Conservation (phyloP, 768 basidiomycete species). For the Suillus lakei region DNA sequence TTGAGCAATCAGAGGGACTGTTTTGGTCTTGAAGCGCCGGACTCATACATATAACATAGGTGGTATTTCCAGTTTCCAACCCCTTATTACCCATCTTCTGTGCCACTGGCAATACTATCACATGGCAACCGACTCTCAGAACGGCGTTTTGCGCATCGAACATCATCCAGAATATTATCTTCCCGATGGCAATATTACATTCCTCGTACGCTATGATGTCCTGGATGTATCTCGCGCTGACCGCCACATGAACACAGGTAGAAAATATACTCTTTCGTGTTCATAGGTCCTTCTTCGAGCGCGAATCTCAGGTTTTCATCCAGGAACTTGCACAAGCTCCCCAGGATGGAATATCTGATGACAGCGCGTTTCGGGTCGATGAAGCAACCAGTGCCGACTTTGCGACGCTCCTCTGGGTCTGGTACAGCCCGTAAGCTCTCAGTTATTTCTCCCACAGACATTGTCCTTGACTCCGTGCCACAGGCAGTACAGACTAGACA, state of each 20-base stretch:
- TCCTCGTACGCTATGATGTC: conserved; percentile 47
- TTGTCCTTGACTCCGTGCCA: neutral
- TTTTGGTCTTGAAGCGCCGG: neutral
- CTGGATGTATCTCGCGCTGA: neutral
- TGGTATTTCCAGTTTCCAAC: neutral
- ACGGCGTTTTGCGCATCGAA: neutral
- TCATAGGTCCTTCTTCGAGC: conserved; percentile 42
- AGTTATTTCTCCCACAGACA: neutral
- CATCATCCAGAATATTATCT: conserved; percentile 51
- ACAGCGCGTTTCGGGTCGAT: conserved; percentile 21
- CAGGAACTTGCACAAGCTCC: conserved; percentile 22
- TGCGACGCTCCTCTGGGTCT: conserved; percentile 54
- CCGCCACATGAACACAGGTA: conserved; percentile 30
- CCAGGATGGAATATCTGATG: neutral
- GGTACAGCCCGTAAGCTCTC: conserved; percentile 55
- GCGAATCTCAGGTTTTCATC: conserved; percentile 39
- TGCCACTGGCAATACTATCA: neutral
- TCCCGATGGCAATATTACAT: conserved; percentile 55
- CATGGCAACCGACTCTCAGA: neutral
- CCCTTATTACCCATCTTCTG: neutral
- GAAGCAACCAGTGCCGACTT: conserved; percentile 43
- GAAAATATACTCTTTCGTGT: conserved; percentile 37
- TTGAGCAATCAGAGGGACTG: no score
- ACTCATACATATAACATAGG: neutral
- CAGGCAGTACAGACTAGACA: conserved; percentile 49